Evolutionary conservation across 306 rosid species (phyloP), one percentile per base, ranked within the genome.

Genomic region (Fragaria ananassa): DNA sequence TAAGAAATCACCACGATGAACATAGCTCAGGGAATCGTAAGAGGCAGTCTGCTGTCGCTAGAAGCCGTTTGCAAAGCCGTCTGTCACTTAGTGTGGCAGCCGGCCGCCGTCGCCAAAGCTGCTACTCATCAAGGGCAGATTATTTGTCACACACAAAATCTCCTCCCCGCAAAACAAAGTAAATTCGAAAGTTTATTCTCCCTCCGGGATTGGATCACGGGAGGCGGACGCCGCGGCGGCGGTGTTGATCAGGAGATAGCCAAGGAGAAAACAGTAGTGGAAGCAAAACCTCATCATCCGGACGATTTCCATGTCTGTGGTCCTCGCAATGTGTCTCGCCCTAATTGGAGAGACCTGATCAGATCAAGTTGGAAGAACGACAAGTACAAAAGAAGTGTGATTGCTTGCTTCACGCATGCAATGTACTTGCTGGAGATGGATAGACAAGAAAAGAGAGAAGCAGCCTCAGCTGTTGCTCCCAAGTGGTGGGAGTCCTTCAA

Each of bases 401-500:
- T 90, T 65, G 95, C 98, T 53, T 92, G 98, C 82, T 90, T 95
- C 72, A 87, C 92, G 74, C 97, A 95, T 44, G 96, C 96, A 12
- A 96, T 89, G 12, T 95, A 95, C 87, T 83, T 92, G 83, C 95
- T 95, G 25, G 97, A 95, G 72, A 86, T 92, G 67, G 98, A 95
- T 74, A 90, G 91, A 77, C 98, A 95, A 60, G 98, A 92, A 77
- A 92, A 84, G 64, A 77, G 96, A 78, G 83, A 76, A 35, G 76
- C 78, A 19, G 85, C 79, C 54, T 85, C 58, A 74, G 93, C 91
- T 70, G 83, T 90, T 50, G 97, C 98, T 70, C 91, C 97, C 7
- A 92, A 95, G 74, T 95, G 97, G 98, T 95, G 97, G 98, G 86
- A 80, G 23, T 97, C 97, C 53, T 95, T 95, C 77, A 95, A 95